These are phyloP conservation scores for Tulasnella sp. DNA, from an alignment of 768 basidiomycete species.

Conservation along the genomic window DNA sequence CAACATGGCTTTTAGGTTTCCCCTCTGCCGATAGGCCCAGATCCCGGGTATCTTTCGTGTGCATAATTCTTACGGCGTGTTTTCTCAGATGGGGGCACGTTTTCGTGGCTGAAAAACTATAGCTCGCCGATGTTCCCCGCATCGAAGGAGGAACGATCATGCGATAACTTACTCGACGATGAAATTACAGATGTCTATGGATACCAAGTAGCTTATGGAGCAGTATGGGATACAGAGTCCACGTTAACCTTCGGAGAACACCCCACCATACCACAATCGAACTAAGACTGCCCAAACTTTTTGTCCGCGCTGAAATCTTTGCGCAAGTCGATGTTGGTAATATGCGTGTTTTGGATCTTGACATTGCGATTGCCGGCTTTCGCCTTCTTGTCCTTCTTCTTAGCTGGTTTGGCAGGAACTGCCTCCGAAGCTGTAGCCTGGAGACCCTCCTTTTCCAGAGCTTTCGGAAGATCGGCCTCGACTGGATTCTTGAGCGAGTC, in stretches of 20 bases:
- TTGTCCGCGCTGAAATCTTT: conserved; percentile 54
- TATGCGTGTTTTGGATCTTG: conserved; percentile 86
- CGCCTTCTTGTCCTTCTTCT: conserved; percentile 82
- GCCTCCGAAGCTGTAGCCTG: conserved; percentile 75
- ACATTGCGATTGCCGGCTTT: conserved; percentile 73
- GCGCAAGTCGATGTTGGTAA: conserved; percentile 79
- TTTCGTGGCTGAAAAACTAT: neutral
- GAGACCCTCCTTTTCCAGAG: conserved; percentile 82
- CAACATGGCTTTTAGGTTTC: conserved; percentile 18
- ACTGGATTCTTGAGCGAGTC: conserved; percentile 82
- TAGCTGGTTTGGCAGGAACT: conserved; percentile 58
- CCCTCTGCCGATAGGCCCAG: neutral
- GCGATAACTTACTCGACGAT: neutral
- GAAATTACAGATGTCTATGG: neutral
- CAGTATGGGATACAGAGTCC: neutral
- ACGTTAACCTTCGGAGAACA: neutral
- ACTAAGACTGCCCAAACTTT: conserved; percentile 2
- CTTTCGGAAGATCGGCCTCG: conserved; percentile 77
- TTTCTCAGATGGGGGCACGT: conserved; percentile 1
- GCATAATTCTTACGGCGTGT: neutral
- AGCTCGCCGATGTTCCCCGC: neutral
- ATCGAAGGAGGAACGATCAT: neutral
- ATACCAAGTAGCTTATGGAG: neutral
- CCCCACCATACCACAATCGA: neutral
- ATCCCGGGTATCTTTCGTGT: neutral